Percentiles rank a stretch among this genome's conserved stretches.
Conservation (phyloP, 306 rosid genomes). For the Dryas drummondii region DNA sequence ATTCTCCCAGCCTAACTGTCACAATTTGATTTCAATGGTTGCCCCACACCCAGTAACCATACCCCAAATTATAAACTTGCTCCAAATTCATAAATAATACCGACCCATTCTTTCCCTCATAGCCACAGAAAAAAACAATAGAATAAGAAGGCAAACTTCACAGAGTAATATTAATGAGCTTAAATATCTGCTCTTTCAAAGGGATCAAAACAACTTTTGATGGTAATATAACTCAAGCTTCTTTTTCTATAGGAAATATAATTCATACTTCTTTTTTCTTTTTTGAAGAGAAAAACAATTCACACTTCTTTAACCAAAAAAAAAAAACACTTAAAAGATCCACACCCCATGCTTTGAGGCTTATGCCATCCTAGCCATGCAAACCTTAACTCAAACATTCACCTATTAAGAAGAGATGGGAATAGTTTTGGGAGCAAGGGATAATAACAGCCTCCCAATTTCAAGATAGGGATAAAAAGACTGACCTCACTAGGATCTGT, state of each 20-base stretch:
- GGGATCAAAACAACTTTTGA: not conserved
- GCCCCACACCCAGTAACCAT: not conserved
- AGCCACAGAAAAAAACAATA: too few species aligned
- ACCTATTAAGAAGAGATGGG: not conserved
- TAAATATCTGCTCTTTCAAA: not conserved
- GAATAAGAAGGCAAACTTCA: not conserved
- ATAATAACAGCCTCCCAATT: not conserved
- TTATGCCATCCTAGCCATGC: constrained; percentile 6
- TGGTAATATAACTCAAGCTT: not conserved
- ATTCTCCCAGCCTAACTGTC: not conserved
- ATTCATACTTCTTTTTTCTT: not conserved
- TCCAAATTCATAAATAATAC: not conserved
- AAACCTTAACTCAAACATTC: not conserved
- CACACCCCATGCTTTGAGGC: not conserved
- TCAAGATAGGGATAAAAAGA: constrained; percentile 14
- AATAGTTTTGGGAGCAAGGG: not conserved
- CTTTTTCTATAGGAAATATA: too few species aligned
- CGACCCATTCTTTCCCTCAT: not conserved
- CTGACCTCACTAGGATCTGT: constrained; percentile 76
- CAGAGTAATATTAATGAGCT: not conserved
- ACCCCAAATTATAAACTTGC: not conserved
- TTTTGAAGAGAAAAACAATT: not conserved
- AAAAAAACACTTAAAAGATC: not conserved
- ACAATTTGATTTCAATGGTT: not conserved
- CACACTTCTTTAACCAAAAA: not conserved